Base-by-base conservation (phyloP, 345 rosid species). In the Arabidopsis suecica region DNA sequence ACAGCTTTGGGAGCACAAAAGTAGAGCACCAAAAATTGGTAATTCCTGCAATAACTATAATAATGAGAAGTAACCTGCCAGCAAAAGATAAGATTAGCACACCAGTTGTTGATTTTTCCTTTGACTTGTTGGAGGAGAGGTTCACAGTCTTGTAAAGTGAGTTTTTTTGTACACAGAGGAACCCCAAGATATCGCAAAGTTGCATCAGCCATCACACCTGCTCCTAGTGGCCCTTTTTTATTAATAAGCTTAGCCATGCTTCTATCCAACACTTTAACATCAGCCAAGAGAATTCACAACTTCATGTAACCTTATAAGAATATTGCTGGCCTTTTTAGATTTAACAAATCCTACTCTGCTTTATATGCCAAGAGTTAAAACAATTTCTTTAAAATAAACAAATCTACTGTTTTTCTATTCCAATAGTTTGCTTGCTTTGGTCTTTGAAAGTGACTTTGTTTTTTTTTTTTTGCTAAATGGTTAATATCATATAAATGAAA, bases 191-290 rank as follows among this genome's bases (percentile, higher is more conserved):
- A 28, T n/a, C n/a, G 85, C 78, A 72, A 86, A 74, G 86, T 86
- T 65, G 96, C 96, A 61, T 83, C 89, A 22, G 88, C 89, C n/a
- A 48, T 88, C 56, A 89, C 97, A 50, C 4, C n/a, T 11, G 6
- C 4, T 41, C 0, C 12, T 10, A 2, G 4, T 41, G 0, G 91
- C 61, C 91, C 86, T 23, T 23, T 2, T 53, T 89, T 96, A 67
- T 88, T 96, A 0, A 89, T 93, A 93, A 86, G 96, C 6, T 86
- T 89, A 71, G 96, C 92, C 23, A 86, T 89, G 97, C 98, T 93
- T 72, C 89, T 88, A 5, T 82, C 91, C 5, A 91, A 93, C 71
- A 91, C 95, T 20, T 86, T 93, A 65, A 75, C 44, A 48, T 83
- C 98, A 0, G 93, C 97, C 9, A 87, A 89, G 87, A 86, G 94